These are phyloP conservation scores for Orbilia quercus DNA, from an alignment of 2,329 filamentous ascomycete genomes.

Conservation along the genomic window DNA sequence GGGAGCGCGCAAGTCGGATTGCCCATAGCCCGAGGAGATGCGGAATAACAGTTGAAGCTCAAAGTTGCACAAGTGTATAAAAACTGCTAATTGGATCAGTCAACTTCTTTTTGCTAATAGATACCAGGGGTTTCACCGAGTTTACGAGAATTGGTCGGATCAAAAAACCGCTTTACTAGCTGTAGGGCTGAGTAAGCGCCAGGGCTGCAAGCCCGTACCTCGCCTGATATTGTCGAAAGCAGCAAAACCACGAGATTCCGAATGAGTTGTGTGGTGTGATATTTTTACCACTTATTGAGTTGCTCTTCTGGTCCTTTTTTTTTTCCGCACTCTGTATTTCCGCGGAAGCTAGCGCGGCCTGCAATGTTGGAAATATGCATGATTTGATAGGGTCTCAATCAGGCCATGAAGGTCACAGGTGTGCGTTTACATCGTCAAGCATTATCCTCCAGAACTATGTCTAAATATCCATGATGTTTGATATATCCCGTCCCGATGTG, in stretches of 20 bases:
- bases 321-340: slow-evolving; percentile 18
- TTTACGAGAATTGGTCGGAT: slow-evolving; percentile 46
- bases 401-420: neutral
- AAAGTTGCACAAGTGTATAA: slow-evolving; percentile 2
- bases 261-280: slow-evolving; percentile 53
- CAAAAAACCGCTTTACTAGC: slow-evolving; percentile 2
- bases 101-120: slow-evolving; percentile 43
- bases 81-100: neutral
- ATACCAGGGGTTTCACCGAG: slow-evolving; percentile 33
- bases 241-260: slow-evolving; percentile 10
- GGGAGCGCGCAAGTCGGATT: slow-evolving; percentile 4
- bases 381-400: neutral
- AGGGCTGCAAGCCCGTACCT: slow-evolving; percentile 3
- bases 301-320: slow-evolving; percentile 12
- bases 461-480: no score
- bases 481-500: no score
- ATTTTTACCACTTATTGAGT: slow-evolving; percentile 22
- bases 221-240: slow-evolving; percentile 30
- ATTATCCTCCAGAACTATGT: neutral
- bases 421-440: neutral
- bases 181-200: slow-evolving; percentile 27
- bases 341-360: slow-evolving; percentile 30
- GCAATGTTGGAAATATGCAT: neutral
- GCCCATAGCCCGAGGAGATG: slow-evolving; percentile 44
- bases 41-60: slow-evolving; percentile 27